These are phyloP conservation scores for Stygiomarasmius scandens DNA, from an alignment of 1,284 basidiomycete genomes.

Conservation along the genomic window DNA sequence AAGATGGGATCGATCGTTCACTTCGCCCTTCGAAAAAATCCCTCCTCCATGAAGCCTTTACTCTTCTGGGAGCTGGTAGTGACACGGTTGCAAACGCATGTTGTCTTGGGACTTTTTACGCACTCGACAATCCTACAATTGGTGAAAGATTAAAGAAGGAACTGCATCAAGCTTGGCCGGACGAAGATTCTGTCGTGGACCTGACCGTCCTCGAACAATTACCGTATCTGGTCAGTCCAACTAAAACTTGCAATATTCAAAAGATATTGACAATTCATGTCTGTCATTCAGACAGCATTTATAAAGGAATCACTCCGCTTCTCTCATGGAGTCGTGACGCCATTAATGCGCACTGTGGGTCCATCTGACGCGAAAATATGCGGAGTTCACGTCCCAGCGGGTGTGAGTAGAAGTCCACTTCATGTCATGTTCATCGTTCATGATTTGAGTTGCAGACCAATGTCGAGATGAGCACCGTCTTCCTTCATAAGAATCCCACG, in stretches of 20 bases:
- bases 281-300: constrained; percentile 21
- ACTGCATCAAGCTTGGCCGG: constrained; percentile 19
- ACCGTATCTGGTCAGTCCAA: constrained; percentile 19
- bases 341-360: constrained; percentile 24
- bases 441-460: too few species aligned
- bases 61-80: constrained; percentile 11
- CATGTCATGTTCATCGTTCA: background rate
- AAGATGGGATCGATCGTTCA: background rate
- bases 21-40: background rate
- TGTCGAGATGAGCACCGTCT: constrained; percentile 24
- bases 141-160: constrained; percentile 11
- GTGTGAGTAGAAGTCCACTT: constrained; percentile 17
- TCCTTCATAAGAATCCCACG: constrained; percentile 22
- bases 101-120: constrained; percentile 14
- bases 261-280: too few species aligned
- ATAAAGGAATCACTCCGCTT: constrained; percentile 28
- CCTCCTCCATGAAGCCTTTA: constrained; percentile 17
- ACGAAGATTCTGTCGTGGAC: constrained; percentile 8
- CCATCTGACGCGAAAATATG: constrained; percentile 16
- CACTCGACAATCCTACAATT: constrained; percentile 11
- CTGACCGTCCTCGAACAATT: constrained; percentile 16
- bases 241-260: too few species aligned
- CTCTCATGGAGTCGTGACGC: constrained; percentile 19
- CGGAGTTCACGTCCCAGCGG: constrained; percentile 22
- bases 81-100: constrained; percentile 15